Evolutionary conservation across 257 asterid genomes (phyloP), one percentile per base, ranked within the genome.

Genomic region (Nicotiana sylvestris): DNA sequence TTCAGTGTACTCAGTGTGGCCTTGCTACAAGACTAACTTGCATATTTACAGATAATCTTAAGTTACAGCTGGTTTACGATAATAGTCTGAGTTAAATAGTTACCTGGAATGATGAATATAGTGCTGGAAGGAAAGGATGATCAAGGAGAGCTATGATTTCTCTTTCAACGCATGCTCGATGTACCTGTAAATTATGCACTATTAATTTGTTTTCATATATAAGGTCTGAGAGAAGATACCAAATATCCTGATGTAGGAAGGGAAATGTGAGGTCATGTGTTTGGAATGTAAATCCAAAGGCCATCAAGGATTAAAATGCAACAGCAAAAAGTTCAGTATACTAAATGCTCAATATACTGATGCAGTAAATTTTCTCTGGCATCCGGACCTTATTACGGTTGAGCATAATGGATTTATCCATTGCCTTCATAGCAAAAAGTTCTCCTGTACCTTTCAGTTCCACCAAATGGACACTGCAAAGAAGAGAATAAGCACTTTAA

Each of bases 101-200:
- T 89, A 94, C 99, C 99, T 96, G 96, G 88, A 94, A 96, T 58
- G 99, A 96, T 84, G 95, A 80, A 85, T 96, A 96, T 27, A 96
- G 86, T 12, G 99, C 84, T 74, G 98, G 99, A 87, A 96, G 98
- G 91, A 96, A 93, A 78, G 99, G 99, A 91, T 96, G 99, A 85
- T 96, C 99, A 61, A 96, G 91, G 83, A 89, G 89, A 30, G 98
- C 90, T 81, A 96, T 94, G 81, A 96, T 90, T 87, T 96, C 99
- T 84, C 98, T 92, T 86, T 96, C 99, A 74, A 92, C 81, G 87
- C 98, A 94, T 82, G 98, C 98, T 82, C 99, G 92, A 83, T 96
- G 99, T 86, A 96, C 99, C 99, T 96, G 95, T 82, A 85, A 74
- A 83, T 81, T 29, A 61, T 61, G 62, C 76, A 25, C 12, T 13